Conservation (phyloP, 83 land plant species). For the Picea engelmannii region DNA sequence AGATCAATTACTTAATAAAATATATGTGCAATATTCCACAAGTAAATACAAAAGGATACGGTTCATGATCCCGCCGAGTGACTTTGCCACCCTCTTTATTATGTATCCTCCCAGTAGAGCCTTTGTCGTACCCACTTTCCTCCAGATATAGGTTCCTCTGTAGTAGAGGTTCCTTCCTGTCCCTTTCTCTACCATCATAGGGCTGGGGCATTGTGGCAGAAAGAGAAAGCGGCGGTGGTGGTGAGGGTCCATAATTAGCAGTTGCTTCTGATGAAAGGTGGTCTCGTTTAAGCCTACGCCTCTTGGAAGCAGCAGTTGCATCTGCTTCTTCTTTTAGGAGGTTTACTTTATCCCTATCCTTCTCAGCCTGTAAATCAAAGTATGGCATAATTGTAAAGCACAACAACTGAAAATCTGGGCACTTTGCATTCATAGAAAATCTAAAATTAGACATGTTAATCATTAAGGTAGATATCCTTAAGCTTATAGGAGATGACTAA, state of each 20-base stretch:
- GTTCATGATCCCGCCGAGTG: constrained; percentile 81
- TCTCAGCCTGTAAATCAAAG: constrained; percentile 19
- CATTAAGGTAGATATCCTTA: neutral
- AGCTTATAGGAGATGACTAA: neutral
- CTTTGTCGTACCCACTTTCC: constrained; percentile 50
- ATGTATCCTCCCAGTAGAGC: constrained; percentile 53
- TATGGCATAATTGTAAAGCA: neutral
- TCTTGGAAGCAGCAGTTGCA: constrained; percentile 61
- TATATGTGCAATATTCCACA: neutral
- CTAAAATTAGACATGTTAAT: neutral
- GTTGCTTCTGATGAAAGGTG: constrained; percentile 48
- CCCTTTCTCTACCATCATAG: constrained; percentile 89
- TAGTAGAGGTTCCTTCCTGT: constrained; percentile 59
- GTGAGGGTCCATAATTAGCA: constrained; percentile 58
- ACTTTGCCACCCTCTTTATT: constrained; percentile 75
- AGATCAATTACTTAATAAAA: neutral
- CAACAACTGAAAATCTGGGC: neutral
- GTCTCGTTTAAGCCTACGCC: constrained; percentile 86
- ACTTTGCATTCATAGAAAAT: neutral
- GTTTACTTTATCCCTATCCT: constrained; percentile 78
- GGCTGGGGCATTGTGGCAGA: constrained; percentile 38
- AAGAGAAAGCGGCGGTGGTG: constrained; percentile 47
- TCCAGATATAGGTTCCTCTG: constrained; percentile 75
- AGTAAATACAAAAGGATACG: constrained; percentile 62
- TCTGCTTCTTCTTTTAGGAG: constrained; percentile 60